phyloP scores from a whole-genome alignment of 805 yeast genomes.

The Clavispora vitiphila region DNA sequence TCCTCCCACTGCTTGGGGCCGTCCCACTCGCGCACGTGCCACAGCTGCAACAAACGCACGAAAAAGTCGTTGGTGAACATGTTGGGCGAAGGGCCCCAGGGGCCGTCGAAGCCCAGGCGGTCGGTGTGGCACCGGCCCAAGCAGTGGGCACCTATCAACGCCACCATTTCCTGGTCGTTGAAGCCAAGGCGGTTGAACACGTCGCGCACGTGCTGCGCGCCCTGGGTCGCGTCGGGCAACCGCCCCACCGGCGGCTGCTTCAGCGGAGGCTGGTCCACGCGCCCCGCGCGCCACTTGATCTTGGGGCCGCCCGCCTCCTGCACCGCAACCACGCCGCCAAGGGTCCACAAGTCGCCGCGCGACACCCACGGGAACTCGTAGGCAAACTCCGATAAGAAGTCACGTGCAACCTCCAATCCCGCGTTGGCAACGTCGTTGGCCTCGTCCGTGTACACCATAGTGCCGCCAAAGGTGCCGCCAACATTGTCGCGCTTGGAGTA shows the following conservation, averaged over 20 bases:
- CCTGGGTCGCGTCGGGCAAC: conserved; percentile 46
- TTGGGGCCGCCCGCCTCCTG: conserved; percentile 64
- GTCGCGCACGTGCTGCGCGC: conserved; percentile 40
- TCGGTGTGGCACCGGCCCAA: conserved; percentile 36
- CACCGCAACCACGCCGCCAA: conserved; percentile 62
- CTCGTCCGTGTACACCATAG: conserved; percentile 43
- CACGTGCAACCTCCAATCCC: conserved; percentile 51
- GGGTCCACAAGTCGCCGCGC: conserved; percentile 67
- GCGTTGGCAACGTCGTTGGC: conserved; percentile 48
- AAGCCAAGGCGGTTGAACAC: conserved; percentile 46
- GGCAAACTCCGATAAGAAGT: conserved; percentile 51
- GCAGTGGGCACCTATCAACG: conserved; percentile 40
- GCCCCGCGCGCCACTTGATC: conserved; percentile 53
- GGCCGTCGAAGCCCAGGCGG: conserved; percentile 38
- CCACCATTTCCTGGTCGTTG: conserved; percentile 36
- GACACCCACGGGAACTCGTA: conserved; percentile 55
- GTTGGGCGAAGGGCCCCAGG: conserved; percentile 37
- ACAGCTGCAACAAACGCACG: conserved; percentile 40
- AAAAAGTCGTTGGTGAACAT: conserved; percentile 39
- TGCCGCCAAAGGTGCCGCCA: conserved; percentile 37
- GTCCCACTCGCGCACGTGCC: conserved; percentile 47
- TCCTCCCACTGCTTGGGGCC: conserved; percentile 40
- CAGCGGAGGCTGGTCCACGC: conserved; percentile 30
- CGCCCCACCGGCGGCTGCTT: conserved; percentile 42
- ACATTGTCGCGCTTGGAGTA: conserved; percentile 21